Conservation (phyloP, 163 green algal genomes). For the Smithsoniella earleae region DNA sequence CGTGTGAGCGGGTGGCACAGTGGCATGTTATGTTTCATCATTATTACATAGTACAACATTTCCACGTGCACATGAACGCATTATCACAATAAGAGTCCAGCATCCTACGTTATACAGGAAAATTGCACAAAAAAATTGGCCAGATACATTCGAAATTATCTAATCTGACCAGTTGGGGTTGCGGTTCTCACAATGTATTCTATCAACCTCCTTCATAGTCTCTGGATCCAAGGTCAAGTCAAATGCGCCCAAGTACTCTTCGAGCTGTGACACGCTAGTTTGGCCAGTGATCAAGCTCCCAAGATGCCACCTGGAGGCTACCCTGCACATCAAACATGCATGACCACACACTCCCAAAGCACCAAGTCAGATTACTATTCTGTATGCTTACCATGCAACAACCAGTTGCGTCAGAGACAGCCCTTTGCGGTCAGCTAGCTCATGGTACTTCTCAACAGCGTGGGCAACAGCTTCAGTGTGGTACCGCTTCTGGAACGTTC, state of each 20-base stretch:
- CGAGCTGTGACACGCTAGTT: slow-evolving; percentile 48
- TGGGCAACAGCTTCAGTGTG: slow-evolving; percentile 37
- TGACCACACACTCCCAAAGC: too few relatives aligned
- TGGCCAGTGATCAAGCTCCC: slow-evolving; percentile 48
- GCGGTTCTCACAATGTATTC: background rate
- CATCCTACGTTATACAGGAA: too few relatives aligned
- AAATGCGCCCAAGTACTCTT: slow-evolving; percentile 52
- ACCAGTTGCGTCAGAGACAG: slow-evolving; percentile 69
- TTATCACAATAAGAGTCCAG: too few relatives aligned
- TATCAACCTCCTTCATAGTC: background rate
- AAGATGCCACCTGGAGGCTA: slow-evolving; percentile 38
- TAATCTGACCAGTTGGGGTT: slow-evolving; percentile 23
- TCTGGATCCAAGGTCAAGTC: slow-evolving; percentile 33
- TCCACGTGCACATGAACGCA: too few relatives aligned
- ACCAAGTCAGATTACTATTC: too few relatives aligned
- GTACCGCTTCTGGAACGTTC: slow-evolving; percentile 49
- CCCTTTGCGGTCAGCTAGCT: slow-evolving; percentile 57
- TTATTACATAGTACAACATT: too few relatives aligned
- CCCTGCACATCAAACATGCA: background rate
- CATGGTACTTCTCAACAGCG: slow-evolving; percentile 48
- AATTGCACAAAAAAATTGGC: too few relatives aligned
- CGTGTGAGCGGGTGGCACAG: too few relatives aligned
- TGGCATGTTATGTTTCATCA: too few relatives aligned
- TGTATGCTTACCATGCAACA: slow-evolving; percentile 64
- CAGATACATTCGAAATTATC: too few relatives aligned